These are phyloP conservation scores for Euptelea pleiosperma DNA, from an alignment of 164 flowering plant genomes.

Conservation along the genomic window DNA sequence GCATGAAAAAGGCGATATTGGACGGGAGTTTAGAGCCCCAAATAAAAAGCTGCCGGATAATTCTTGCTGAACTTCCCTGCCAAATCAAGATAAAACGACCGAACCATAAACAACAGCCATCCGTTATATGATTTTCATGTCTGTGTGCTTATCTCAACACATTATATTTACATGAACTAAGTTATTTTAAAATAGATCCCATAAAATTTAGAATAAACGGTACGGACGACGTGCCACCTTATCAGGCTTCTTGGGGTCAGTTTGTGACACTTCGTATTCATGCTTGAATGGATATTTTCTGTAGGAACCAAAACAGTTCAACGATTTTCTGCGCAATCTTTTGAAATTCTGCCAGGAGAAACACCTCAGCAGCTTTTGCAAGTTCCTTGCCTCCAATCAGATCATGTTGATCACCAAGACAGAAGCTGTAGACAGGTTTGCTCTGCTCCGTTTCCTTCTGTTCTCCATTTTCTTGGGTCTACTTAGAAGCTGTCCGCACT, in stretches of 20 bases:
- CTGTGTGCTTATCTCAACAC: no score
- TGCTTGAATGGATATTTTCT: neutral
- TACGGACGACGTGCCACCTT: no score
- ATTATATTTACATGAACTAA: no score
- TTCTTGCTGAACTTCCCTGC: no score
- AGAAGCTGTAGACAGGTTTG: slow-evolving; percentile 82
- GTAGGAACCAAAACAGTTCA: slow-evolving; percentile 83
- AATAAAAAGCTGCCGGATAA: no score
- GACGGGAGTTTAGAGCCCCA: no score
- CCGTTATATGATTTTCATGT: no score
- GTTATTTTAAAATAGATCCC: no score
- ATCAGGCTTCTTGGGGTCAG: neutral
- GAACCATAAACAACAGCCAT: no score
- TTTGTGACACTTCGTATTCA: neutral
- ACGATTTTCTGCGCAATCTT: slow-evolving; percentile 56
- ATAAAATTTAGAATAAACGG: no score
- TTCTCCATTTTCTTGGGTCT: neutral
- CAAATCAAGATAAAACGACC: no score
- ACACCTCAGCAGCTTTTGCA: slow-evolving; percentile 38
- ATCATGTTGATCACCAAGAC: slow-evolving; percentile 57
- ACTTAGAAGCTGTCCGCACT: neutral
- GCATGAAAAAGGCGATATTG: no score
- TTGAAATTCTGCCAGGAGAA: slow-evolving; percentile 43
- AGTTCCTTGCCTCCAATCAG: slow-evolving; percentile 45
- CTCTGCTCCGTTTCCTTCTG: neutral